Percentiles rank a stretch among this genome's conserved stretches.
Evolutionary conservation across 768 basidiomycete genomes (phyloP).

Genomic region (Collybiopsis luxurians): DNA sequence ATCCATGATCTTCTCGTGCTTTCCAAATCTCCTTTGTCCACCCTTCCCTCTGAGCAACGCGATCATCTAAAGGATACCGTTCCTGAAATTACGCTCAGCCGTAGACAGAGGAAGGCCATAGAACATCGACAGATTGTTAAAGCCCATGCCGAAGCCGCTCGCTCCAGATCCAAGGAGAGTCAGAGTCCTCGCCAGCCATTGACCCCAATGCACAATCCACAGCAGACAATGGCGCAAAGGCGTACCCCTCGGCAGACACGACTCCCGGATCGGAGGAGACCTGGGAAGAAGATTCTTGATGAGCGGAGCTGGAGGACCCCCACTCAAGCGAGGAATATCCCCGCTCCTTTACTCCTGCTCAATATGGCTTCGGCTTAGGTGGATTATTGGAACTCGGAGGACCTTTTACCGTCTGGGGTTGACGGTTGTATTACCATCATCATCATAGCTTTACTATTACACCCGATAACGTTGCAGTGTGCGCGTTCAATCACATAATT

Average conservation of each 20-base stretch:
- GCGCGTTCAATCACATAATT: neutral
- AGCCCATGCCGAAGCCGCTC: neutral
- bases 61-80: neutral
- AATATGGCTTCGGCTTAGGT: neutral
- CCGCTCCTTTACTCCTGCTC: neutral
- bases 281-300: neutral
- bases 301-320: slow-evolving; percentile 2
- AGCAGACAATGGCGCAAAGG: neutral
- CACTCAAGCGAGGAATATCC: neutral
- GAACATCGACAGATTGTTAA: neutral
- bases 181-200: neutral
- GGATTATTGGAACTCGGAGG: neutral
- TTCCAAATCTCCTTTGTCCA: neutral
- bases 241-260: neutral
- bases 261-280: neutral
- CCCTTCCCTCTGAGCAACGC: neutral
- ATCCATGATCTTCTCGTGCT: slow-evolving; percentile 3
- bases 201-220: neutral
- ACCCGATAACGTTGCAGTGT: slow-evolving; percentile 4
- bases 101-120: slow-evolving; percentile 1
- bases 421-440: neutral
- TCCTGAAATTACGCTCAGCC: slow-evolving; percentile 2
- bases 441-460: neutral
- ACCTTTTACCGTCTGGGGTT: neutral
- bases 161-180: neutral